Base-by-base conservation (phyloP, 192 early-diverging fungal species). In the Entomortierella parvispora region DNA sequence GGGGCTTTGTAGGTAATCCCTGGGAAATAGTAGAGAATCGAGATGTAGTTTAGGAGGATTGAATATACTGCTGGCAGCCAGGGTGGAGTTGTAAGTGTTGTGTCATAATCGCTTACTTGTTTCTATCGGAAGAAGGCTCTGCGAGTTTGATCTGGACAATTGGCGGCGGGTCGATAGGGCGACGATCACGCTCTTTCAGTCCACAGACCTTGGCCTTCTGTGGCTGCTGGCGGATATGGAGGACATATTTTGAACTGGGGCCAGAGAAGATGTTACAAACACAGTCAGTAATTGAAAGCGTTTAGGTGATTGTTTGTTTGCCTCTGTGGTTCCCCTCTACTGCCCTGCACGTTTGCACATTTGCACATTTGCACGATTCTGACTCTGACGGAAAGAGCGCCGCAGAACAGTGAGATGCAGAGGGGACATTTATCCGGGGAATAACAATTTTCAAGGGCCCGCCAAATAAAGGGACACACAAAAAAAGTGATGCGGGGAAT, bases 191-290 rank as follows among this genome's bases (percentile, higher is more conserved):
- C 68, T 95, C 95, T 67, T 94, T 94, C 81, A 91, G 88, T 62
- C 93, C 94, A 79, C 95, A 97, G 85, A 95, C 91, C 56, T 94
- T 86, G 10, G 93, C 93, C 71, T 90, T 92, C 69, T 90, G 87
- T 32, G 95, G 95, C 72, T 95, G 89, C 72, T 97, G 95, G n/a
- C 91, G 85, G 42, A 96, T 85, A 55, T 85, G 80, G 42, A 95
- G 84, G 18, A 65, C 61, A 80, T 87, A 89, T 53, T 82, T 77
- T 25, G 74, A 64, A 10, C 74, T 68, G 2, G 14, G 22, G 20
- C 7, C 34, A 25, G 56, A 42, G 11, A 4, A 40, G 9, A n/a
- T n/a, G n/a, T n/a, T n/a, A n/a, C n/a, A n/a, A n/a, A n/a, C n/a
- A n/a, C n/a, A n/a, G n/a, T n/a, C n/a, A n/a, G n/a, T n/a, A n/a